Conservation (phyloP, 306 rosid species). For the Malus fusca region DNA sequence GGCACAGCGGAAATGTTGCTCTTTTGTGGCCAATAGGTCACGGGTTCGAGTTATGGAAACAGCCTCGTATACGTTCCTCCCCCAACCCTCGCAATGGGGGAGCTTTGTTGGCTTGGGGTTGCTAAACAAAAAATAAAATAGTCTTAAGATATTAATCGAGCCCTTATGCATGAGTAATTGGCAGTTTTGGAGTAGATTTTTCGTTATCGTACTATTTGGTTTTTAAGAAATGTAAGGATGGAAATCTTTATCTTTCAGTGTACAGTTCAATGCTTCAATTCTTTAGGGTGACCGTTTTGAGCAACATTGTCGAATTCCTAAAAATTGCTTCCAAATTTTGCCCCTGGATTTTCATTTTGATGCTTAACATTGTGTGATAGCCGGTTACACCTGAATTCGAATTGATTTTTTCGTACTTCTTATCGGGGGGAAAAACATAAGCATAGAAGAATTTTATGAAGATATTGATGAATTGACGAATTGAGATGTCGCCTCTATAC, state of each 20-base stretch:
- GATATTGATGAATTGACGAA: background rate
- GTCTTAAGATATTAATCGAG: background rate
- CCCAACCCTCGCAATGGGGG: too few relatives aligned
- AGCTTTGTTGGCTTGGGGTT: too few relatives aligned
- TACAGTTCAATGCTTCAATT: background rate
- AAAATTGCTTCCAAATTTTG: background rate
- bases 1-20: too few relatives aligned
- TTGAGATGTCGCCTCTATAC: background rate
- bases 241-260: background rate
- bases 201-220: background rate
- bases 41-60: too few relatives aligned
- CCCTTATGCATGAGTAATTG: background rate
- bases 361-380: background rate
- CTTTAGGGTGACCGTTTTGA: background rate
- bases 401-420: background rate
- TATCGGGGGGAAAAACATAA: background rate
- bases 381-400: background rate
- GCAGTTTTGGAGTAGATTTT: background rate
- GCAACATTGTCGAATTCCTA: background rate
- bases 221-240: background rate
- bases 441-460: background rate
- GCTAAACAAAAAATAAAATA: background rate
- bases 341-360: background rate
- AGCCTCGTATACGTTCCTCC: too few relatives aligned
- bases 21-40: too few relatives aligned